A percentile compares a stretch with the other conserved stretches of the same genome.
Conservation (phyloP, 805 yeast genomes). For the Barnettozyma vustinii region DNA sequence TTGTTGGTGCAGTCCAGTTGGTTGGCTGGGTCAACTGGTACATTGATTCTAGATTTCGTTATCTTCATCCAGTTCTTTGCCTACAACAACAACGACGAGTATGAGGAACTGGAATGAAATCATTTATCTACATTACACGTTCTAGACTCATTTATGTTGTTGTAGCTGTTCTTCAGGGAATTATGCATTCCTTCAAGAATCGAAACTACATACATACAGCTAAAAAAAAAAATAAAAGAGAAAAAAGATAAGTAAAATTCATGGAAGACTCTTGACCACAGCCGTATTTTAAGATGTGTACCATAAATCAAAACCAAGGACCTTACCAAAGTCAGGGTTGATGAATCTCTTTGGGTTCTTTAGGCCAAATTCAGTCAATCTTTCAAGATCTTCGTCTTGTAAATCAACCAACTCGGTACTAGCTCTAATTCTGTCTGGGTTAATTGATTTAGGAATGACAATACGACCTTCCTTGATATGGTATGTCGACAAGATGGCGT, state of each 20-base stretch:
- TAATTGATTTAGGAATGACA: slow-evolving; percentile 65
- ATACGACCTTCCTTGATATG: slow-evolving; percentile 56
- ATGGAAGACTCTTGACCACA: too few species aligned
- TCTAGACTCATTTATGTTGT: background rate
- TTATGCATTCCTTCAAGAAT: background rate
- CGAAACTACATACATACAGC: background rate
- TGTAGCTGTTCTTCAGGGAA: too few species aligned
- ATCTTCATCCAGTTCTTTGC: slow-evolving; percentile 83
- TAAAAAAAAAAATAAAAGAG: background rate
- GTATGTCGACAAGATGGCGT: slow-evolving; percentile 57
- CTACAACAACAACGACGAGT: slow-evolving; percentile 34
- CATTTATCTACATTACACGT: background rate
- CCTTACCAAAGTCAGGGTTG: slow-evolving; percentile 13
- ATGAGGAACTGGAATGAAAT: slow-evolving; percentile 8
- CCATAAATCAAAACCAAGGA: slow-evolving; percentile 11
- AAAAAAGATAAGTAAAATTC: too few species aligned
- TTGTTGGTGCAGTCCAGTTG: slow-evolving; percentile 82
- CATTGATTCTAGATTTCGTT: slow-evolving; percentile 74
- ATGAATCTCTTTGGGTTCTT: slow-evolving; percentile 28
- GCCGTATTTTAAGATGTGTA: background rate
- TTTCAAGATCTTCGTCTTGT: slow-evolving; percentile 34
- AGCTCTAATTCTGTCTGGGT: slow-evolving; percentile 49
- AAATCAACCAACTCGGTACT: slow-evolving; percentile 31
- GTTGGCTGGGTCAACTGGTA: slow-evolving; percentile 89
- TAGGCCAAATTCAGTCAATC: slow-evolving; percentile 28